Percentiles rank a stretch among this genome's conserved stretches.
Evolutionary conservation across 2,329 filamentous ascomycete genomes (phyloP).

Genomic region (Botrytis hyacinthi): DNA sequence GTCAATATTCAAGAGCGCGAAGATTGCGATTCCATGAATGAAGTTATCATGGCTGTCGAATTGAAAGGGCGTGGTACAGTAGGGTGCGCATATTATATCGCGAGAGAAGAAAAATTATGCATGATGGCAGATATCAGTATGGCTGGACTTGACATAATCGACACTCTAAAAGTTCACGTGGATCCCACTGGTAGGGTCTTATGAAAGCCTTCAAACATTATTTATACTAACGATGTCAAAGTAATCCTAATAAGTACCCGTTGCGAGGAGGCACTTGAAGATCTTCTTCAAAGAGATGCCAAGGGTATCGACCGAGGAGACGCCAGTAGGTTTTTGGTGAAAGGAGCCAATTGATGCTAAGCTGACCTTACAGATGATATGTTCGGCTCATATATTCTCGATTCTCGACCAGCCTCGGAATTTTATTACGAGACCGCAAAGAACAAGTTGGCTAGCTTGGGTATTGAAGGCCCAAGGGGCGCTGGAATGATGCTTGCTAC

Average conservation of each 20-base stretch:
- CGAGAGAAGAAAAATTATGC: slow-evolving; percentile 65
- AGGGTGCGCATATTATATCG: slow-evolving; percentile 82
- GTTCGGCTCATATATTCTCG: slow-evolving; percentile 52
- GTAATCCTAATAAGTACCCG: slow-evolving; percentile 48
- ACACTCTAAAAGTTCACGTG: slow-evolving; percentile 55
- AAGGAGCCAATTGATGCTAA: not conserved
- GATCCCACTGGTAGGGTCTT: slow-evolving; percentile 47
- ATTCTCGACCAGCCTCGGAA: slow-evolving; percentile 67
- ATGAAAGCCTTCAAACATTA: no score
- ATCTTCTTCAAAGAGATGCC: slow-evolving; percentile 36
- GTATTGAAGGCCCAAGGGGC: slow-evolving; percentile 44
- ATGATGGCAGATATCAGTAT: slow-evolving; percentile 74
- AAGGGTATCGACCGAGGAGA: slow-evolving; percentile 31
- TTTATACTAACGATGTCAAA: not conserved
- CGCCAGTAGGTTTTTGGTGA: slow-evolving; percentile 28
- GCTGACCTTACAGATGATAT: slow-evolving; percentile 38
- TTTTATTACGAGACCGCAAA: slow-evolving; percentile 68
- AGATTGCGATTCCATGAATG: slow-evolving; percentile 54
- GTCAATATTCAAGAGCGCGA: slow-evolving; percentile 38
- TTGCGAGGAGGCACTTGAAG: slow-evolving; percentile 38
- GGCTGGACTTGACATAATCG: slow-evolving; percentile 66
- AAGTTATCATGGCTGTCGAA: slow-evolving; percentile 79
- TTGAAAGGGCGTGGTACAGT: slow-evolving; percentile 67
- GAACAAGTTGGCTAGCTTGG: slow-evolving; percentile 61
- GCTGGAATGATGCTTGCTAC: slow-evolving; percentile 60